These are phyloP conservation scores for Aspergillus sp. DNA, from an alignment of 2,329 filamentous ascomycete genomes.

Conservation along the genomic window DNA sequence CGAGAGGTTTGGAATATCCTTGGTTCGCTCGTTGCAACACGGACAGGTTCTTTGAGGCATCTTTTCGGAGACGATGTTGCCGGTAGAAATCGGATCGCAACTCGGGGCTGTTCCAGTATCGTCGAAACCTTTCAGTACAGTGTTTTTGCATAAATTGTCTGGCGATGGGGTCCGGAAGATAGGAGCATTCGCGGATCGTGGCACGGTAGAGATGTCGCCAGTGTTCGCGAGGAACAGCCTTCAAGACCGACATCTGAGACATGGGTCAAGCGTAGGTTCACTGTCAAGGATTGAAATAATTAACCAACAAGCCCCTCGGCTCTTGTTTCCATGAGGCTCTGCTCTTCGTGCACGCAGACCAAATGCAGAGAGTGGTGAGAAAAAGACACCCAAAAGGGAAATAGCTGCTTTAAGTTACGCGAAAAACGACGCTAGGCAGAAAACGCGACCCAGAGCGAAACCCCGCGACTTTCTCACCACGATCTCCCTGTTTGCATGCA, in stretches of 20 bases:
- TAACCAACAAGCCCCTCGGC: not conserved
- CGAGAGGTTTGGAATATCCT: conserved; percentile 48
- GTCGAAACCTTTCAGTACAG: conserved; percentile 46
- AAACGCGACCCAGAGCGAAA: conserved; percentile 16
- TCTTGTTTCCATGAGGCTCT: too few relatives aligned
- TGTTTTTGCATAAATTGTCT: conserved; percentile 47
- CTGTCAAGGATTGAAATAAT: too few relatives aligned
- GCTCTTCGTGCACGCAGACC: too few relatives aligned
- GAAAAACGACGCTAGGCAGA: conserved; percentile 18
- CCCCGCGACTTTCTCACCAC: conserved; percentile 19
- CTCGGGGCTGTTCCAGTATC: conserved; percentile 24
- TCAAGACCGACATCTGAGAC: not conserved
- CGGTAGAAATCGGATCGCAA: conserved; percentile 10
- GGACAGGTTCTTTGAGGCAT: conserved; percentile 35
- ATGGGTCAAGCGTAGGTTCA: not conserved
- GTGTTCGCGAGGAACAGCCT: conserved; percentile 15
- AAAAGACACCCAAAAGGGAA: conserved; percentile 11
- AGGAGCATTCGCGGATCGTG: conserved; percentile 55
- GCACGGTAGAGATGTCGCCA: conserved; percentile 50
- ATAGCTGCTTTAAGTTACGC: conserved; percentile 12
- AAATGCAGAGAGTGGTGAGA: too few relatives aligned
- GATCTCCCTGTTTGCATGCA: conserved; percentile 3
- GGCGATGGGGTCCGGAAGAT: conserved; percentile 55
- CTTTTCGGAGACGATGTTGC: conserved; percentile 17
- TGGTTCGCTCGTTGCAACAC: conserved; percentile 50